Conservation (phyloP, 345 rosid genomes). For the Acer negundo region DNA sequence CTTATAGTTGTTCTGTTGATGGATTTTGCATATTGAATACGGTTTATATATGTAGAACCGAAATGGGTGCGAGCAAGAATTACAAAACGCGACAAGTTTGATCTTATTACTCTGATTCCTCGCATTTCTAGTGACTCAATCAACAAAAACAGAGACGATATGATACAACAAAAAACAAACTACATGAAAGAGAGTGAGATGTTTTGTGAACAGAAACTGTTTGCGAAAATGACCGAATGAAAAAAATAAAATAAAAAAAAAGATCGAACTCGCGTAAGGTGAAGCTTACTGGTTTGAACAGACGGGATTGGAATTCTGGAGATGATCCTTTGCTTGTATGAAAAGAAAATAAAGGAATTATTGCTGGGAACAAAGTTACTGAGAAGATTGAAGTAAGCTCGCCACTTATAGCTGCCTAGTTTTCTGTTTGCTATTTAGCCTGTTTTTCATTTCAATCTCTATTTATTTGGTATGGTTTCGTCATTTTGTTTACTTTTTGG, state of each 20-base stretch:
- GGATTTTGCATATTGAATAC: conserved; percentile 12
- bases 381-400: not conserved
- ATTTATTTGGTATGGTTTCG: not conserved
- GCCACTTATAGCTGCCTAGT: not conserved
- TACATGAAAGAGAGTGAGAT: not conserved
- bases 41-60: conserved; percentile 1
- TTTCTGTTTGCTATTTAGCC: not conserved
- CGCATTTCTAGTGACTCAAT: conserved; percentile 27
- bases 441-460: not conserved
- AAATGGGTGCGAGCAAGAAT: conserved; percentile 18
- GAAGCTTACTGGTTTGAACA: conserved; percentile 1
- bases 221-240: conserved; percentile 39
- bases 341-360: not conserved
- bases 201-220: conserved; percentile 20
- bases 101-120: conserved; percentile 31
- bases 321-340: not conserved
- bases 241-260: not conserved
- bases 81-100: conserved; percentile 2
- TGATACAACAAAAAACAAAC: not conserved
- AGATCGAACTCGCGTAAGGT: not conserved
- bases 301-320: not conserved
- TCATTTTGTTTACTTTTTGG: too few relatives aligned
- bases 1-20: conserved; percentile 2
- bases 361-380: not conserved
- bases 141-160: not conserved